Percentiles rank a stretch among this genome's conserved stretches.
These are phyloP conservation scores for Calonectria multiphialidica DNA, from an alignment of 2,329 filamentous ascomycete species.

Conservation along the genomic window DNA sequence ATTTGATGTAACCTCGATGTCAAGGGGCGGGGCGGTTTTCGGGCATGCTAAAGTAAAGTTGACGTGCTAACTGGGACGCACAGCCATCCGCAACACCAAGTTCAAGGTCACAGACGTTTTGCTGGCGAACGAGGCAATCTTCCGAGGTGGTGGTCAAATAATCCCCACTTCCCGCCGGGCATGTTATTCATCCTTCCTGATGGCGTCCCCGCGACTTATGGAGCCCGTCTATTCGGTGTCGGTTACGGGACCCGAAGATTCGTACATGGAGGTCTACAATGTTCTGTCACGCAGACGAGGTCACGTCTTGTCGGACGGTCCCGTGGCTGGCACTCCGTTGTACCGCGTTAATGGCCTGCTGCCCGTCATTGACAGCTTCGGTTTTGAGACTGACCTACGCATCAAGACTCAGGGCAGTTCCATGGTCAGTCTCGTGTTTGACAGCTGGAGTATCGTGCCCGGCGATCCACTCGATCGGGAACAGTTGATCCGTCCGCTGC, in stretches of 20 bases:
- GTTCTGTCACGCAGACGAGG: conserved; percentile 89
- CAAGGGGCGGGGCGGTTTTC: neutral
- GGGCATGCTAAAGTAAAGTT: conserved; percentile 8
- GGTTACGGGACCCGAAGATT: conserved; percentile 92
- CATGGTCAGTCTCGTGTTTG: conserved; percentile 91
- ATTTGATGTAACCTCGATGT: conserved; percentile 24
- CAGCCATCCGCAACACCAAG: conserved; percentile 96
- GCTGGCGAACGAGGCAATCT: conserved; percentile 90
- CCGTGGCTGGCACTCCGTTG: conserved; percentile 92
- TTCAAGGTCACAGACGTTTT: conserved; percentile 95
- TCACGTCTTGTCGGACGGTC: conserved; percentile 93
- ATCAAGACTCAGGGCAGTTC: conserved; percentile 96
- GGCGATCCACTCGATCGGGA: conserved; percentile 94
- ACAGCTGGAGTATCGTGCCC: conserved; percentile 95
- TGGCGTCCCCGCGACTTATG: conserved; percentile 97
- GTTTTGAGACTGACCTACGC: conserved; percentile 96
- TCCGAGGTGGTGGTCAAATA: conserved; percentile 94
- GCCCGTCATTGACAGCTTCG: conserved; percentile 96
- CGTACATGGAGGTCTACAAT: conserved; percentile 90
- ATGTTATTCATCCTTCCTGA: conserved; percentile 95
- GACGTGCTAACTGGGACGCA: conserved; percentile 40
- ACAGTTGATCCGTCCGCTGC: conserved; percentile 83
- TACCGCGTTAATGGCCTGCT: conserved; percentile 93
- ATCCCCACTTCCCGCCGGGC: conserved; percentile 94
- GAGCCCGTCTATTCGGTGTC: conserved; percentile 94